A percentile compares a stretch with the other conserved stretches of the same genome.
These are phyloP conservation scores for Cladobotryum mycophilum DNA, from an alignment of 2,329 filamentous ascomycete species.

Conservation along the genomic window DNA sequence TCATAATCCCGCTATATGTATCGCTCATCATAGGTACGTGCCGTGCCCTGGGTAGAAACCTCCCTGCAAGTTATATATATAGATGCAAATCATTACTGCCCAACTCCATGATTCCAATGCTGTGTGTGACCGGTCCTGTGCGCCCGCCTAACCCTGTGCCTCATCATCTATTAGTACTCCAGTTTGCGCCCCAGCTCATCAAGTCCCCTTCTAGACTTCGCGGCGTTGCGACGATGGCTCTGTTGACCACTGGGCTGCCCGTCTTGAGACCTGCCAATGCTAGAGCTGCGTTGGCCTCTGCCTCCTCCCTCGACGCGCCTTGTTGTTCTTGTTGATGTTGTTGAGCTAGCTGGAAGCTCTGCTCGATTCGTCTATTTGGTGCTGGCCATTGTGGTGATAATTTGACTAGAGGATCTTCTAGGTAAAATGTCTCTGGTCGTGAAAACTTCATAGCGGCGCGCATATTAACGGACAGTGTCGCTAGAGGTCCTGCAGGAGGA, in stretches of 20 bases:
- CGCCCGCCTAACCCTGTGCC: background rate
- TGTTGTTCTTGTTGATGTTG: background rate
- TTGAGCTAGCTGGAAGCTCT: background rate
- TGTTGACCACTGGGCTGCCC: constrained; percentile 13
- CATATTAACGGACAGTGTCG: constrained; percentile 27
- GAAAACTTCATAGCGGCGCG: constrained; percentile 16
- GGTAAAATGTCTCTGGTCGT: constrained; percentile 18
- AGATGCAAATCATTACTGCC: background rate
- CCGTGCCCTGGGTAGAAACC: background rate
- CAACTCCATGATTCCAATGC: constrained; percentile 3
- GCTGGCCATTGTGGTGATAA: constrained; percentile 13
- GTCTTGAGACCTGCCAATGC: constrained; percentile 19
- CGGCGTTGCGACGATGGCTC: constrained; percentile 2
- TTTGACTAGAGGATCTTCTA: constrained; percentile 17
- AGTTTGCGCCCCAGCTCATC: constrained; percentile 16
- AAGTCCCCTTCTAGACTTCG: constrained; percentile 10
- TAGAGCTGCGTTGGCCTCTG: constrained; percentile 16
- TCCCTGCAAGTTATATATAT: background rate
- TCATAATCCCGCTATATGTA: constrained; percentile 9
- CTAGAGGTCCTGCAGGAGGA: constrained; percentile 21
- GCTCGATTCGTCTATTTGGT: background rate
- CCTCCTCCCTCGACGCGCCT: constrained; percentile 14
- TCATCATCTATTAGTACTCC: constrained; percentile 13
- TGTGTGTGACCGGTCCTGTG: background rate
- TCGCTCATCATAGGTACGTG: constrained; percentile 5